Conservation (phyloP, 129 eudicot genomes). For the Flaveria sonorensis region DNA sequence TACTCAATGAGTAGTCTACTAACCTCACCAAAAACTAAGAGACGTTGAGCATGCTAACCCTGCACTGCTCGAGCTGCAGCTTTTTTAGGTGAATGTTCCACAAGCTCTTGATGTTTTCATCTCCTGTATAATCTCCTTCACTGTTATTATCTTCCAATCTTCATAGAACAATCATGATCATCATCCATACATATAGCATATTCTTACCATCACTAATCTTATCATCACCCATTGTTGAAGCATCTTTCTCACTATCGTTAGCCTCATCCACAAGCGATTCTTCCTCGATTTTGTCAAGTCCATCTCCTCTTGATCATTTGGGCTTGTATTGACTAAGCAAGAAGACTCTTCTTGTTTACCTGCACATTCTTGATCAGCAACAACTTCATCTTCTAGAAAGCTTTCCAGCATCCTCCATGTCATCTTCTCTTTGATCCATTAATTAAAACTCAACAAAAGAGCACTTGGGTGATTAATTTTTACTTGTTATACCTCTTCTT, state of each 20-base stretch:
- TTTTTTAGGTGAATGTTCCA: too few species aligned
- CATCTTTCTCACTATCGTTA: conserved; percentile 28
- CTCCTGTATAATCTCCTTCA: too few species aligned
- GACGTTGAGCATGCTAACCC: too few species aligned
- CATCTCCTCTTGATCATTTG: conserved; percentile 25
- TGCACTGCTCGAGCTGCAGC: too few species aligned
- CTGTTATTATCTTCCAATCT: conserved; percentile 36
- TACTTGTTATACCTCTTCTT: too few species aligned
- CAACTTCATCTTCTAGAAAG: conserved; percentile 15
- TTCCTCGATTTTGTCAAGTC: conserved; percentile 20
- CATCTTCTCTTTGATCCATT: conserved; percentile 39
- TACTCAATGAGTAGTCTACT: too few species aligned
- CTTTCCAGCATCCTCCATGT: too few species aligned
- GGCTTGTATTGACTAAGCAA: conserved; percentile 9
- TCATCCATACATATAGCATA: not conserved
- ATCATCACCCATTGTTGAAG: conserved; percentile 7
- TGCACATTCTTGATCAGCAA: conserved; percentile 21
- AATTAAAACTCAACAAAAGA: conserved; percentile 16
- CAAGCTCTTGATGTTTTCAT: too few species aligned
- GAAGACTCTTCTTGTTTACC: conserved; percentile 30
- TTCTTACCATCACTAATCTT: conserved; percentile 15
- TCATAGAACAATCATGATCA: conserved; percentile 22
- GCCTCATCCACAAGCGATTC: conserved; percentile 30
- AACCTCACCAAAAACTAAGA: too few species aligned
- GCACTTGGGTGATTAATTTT: too few species aligned